Conservation (phyloP, 768 basidiomycete species). For the Suillus clintonianus region DNA sequence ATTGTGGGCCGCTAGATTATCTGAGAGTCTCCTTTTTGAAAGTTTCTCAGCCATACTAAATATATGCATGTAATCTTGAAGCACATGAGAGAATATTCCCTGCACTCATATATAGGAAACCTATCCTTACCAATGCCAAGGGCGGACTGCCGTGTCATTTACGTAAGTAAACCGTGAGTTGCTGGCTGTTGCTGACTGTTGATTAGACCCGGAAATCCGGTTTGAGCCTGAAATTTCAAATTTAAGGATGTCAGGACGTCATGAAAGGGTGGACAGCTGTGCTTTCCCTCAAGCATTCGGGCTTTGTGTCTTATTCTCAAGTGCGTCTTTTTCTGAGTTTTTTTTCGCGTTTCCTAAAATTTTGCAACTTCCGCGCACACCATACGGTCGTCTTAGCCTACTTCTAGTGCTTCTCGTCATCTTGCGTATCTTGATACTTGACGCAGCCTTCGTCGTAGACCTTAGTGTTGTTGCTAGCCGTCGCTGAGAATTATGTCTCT, state of each 20-base stretch:
- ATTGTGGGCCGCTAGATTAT: not conserved
- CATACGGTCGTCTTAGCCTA: not conserved
- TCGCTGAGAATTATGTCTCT: conserved; percentile 12
- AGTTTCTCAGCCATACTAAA: not conserved
- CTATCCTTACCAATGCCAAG: not conserved
- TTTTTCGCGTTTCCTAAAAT: not conserved
- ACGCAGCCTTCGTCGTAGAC: not conserved
- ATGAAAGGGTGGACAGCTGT: not conserved
- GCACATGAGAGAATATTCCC: not conserved
- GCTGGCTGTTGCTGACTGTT: not conserved
- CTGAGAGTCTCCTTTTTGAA: too few relatives aligned
- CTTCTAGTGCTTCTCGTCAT: not conserved
- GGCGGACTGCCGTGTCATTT: not conserved
- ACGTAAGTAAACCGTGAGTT: not conserved
- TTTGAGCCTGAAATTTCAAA: not conserved
- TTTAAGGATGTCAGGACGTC: not conserved
- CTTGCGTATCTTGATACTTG: not conserved
- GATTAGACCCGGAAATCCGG: not conserved
- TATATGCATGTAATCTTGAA: not conserved
- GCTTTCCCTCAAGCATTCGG: not conserved
- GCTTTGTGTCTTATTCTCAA: not conserved
- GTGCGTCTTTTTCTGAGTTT: not conserved
- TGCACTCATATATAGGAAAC: too few relatives aligned
- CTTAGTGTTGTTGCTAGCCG: not conserved
- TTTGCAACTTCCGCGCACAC: not conserved